These are phyloP conservation scores for Hymenoscyphus repandus DNA, from an alignment of 2,329 filamentous ascomycete species.

Conservation along the genomic window DNA sequence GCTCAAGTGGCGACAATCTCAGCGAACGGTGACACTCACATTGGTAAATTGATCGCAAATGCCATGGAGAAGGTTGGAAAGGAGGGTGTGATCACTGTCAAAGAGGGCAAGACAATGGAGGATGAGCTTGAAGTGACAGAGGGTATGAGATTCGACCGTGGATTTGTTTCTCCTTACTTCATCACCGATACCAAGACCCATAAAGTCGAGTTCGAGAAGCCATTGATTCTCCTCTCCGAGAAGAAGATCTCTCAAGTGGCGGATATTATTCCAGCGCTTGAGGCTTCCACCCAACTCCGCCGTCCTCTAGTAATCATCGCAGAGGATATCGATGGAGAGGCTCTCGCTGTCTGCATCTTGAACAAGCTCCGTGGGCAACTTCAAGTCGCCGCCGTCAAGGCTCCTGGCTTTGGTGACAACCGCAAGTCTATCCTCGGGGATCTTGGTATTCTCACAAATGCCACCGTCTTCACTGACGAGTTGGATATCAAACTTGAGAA, in stretches of 20 bases:
- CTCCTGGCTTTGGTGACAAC: conserved; percentile 99
- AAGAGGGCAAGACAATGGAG: conserved; percentile 98
- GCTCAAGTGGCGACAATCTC: conserved; percentile 98
- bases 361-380: conserved; percentile 99
- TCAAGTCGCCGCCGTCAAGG: conserved; percentile 97
- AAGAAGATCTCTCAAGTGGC: conserved; percentile 99
- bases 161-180: conserved; percentile 98
- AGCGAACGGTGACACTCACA: conserved; percentile 93
- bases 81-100: conserved; percentile 99
- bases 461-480: conserved; percentile 96
- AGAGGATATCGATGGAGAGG: conserved; percentile 98
- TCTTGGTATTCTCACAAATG: conserved; percentile 91
- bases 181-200: conserved; percentile 98
- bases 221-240: conserved; percentile 95
- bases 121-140: conserved; percentile 99
- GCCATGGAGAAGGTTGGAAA: conserved; percentile 99
- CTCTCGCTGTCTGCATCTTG: conserved; percentile 95
- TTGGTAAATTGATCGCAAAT: conserved; percentile 91
- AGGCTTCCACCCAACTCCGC: conserved; percentile 92
- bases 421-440: conserved; percentile 99
- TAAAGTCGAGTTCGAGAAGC: conserved; percentile 99
- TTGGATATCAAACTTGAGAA: conserved; percentile 99
- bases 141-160: conserved; percentile 99
- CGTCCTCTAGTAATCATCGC: conserved; percentile 97
- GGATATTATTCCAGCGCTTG: conserved; percentile 96